Percentiles rank a stretch among this genome's conserved stretches.
Evolutionary conservation across 306 rosid species (phyloP).

Genomic region (Vigna angularis): DNA sequence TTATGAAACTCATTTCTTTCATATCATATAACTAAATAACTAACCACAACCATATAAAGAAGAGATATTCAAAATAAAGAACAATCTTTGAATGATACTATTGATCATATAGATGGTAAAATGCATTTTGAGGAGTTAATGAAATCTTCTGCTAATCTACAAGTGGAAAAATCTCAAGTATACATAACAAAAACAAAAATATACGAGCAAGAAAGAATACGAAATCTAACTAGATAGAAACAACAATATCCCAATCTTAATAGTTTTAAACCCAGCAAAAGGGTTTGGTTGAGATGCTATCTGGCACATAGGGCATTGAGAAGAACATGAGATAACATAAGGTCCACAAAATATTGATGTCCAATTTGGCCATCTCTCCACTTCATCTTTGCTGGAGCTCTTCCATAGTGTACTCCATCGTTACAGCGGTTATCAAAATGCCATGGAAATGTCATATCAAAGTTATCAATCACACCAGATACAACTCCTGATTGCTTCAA

Average conservation of each 20-base stretch:
- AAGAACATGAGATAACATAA: conserved; percentile 90
- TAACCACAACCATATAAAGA: background rate
- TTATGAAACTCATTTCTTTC: too few relatives aligned
- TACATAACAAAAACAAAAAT: conserved; percentile 35
- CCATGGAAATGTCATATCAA: conserved; percentile 97
- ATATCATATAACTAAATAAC: background rate
- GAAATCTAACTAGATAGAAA: conserved; percentile 31
- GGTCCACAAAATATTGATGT: conserved; percentile 92
- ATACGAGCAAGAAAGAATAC: conserved; percentile 59
- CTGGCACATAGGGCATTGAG: conserved; percentile 75
- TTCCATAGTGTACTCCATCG: conserved; percentile 96
- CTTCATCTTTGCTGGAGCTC: conserved; percentile 78
- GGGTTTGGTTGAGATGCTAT: conserved; percentile 20
- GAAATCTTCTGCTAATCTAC: conserved; percentile 47
- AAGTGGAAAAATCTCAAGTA: conserved; percentile 47
- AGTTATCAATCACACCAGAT: conserved; percentile 82
- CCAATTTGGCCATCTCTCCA: conserved; percentile 95
- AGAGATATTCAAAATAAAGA: conserved; percentile 19
- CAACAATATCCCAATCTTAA: conserved; percentile 25
- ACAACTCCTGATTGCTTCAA: conserved; percentile 67
- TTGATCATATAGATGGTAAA: conserved; percentile 23
- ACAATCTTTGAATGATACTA: conserved; percentile 30
- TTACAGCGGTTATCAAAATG: conserved; percentile 92
- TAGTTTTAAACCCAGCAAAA: conserved; percentile 30
- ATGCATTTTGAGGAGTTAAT: conserved; percentile 20